phyloP scores from a whole-genome alignment of 2,329 filamentous ascomycete genomes.

The Fusarium armeniacum region DNA sequence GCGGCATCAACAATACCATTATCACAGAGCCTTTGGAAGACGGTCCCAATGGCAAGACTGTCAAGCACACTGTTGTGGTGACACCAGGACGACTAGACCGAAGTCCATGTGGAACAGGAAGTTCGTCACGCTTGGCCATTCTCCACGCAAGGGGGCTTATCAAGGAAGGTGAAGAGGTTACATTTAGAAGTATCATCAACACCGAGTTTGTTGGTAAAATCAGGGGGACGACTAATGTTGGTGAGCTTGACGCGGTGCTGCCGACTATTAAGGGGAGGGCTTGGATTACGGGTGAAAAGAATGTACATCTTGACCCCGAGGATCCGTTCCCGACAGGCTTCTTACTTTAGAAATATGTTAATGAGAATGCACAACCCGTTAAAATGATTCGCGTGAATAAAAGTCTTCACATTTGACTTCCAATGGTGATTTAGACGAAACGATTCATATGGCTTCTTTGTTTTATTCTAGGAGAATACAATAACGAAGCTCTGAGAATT shows the following conservation, averaged over 20 bases:
- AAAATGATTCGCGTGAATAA: fast-evolving
- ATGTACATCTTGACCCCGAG: conserved; percentile 24
- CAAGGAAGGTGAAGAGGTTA: conserved; percentile 16
- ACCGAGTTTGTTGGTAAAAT: conserved; percentile 26
- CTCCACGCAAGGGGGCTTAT: not conserved
- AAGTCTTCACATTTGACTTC: fast-evolving
- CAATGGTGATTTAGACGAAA: fast-evolving
- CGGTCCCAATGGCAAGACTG: conserved; percentile 4
- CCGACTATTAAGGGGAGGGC: conserved; percentile 20
- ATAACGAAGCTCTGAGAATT: not conserved
- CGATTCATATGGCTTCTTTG: fast-evolving
- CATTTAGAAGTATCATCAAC: conserved; percentile 25
- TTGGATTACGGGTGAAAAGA: conserved; percentile 31
- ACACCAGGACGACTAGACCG: conserved; percentile 21
- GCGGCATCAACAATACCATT: conserved; percentile 58
- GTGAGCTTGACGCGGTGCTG: conserved; percentile 13
- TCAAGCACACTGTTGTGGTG: conserved; percentile 22
- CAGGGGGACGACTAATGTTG: conserved; percentile 7
- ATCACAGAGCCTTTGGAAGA: conserved; percentile 50
- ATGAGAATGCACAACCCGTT: not conserved
- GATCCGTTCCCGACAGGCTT: conserved; percentile 19
- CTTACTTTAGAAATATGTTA: not conserved
- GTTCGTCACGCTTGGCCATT: conserved; percentile 20
- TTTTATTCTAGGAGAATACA: not conserved
- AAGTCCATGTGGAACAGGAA: conserved; percentile 22